phyloP scores from a whole-genome alignment of 306 rosid genomes.

The Casuarina equisetifolia region DNA sequence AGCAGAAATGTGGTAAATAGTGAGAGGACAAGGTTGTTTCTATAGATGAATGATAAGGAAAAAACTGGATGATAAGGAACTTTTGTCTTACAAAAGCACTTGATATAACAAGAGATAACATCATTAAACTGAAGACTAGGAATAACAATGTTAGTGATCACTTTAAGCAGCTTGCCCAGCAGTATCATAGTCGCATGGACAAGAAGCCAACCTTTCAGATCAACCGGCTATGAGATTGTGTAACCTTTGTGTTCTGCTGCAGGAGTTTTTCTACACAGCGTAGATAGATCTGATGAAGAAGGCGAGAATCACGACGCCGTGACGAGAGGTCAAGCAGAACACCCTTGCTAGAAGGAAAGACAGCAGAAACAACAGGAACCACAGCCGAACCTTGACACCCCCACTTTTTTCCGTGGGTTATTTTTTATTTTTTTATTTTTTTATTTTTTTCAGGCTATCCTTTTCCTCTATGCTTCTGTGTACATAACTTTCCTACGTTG shows the following conservation, averaged over 20 bases:
- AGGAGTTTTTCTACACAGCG: constrained; percentile 67
- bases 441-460: background rate
- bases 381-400: constrained; percentile 27
- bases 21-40: background rate
- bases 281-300: constrained; percentile 63
- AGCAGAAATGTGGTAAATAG: background rate
- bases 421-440: background rate
- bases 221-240: background rate
- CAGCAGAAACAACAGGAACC: constrained; percentile 35
- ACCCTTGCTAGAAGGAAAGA: constrained; percentile 55
- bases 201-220: constrained; percentile 1
- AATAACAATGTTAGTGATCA: too few species aligned
- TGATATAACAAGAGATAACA: too few species aligned
- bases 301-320: constrained; percentile 25
- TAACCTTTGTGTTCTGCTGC: constrained; percentile 25
- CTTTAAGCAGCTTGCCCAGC: background rate
- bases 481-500: constrained; percentile 33
- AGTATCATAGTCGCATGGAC: background rate
- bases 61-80: too few species aligned
- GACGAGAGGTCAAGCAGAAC: constrained; percentile 42
- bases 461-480: constrained; percentile 13
- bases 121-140: too few species aligned
- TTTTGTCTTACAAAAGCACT: too few species aligned
- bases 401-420: too few species aligned
- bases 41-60: background rate